These are phyloP conservation scores for Pugionium cornutum DNA, from an alignment of 345 rosid species.

Conservation along the genomic window DNA sequence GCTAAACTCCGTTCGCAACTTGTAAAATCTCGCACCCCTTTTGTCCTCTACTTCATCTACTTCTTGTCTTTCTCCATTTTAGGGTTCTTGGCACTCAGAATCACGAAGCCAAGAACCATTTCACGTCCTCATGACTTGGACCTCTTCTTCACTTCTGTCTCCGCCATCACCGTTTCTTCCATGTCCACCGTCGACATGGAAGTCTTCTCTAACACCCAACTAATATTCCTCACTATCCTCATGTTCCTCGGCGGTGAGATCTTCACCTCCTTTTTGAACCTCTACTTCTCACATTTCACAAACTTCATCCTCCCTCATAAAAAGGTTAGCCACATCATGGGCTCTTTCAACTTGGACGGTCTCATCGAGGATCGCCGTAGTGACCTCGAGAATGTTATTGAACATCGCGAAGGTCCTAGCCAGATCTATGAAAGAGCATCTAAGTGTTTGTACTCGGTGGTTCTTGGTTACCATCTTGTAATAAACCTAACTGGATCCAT, in stretches of 20 bases:
- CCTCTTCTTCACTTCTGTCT: conserved; percentile 70
- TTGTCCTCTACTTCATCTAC: conserved; percentile 48
- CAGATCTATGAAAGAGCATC: conserved; percentile 27
- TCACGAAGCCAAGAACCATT: conserved; percentile 45
- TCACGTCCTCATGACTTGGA: conserved; percentile 48
- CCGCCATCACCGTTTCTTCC: conserved; percentile 65
- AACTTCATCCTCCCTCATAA: conserved; percentile 20
- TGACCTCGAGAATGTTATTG: conserved; percentile 13
- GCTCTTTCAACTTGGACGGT: conserved; percentile 2
- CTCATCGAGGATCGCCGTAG: neutral
- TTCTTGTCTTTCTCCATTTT: conserved; percentile 40
- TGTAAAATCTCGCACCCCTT: conserved; percentile 21
- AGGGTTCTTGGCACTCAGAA: conserved; percentile 47
- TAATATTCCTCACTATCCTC: conserved; percentile 51
- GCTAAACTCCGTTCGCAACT: conserved; percentile 21
- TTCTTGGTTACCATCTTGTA: conserved; percentile 46
- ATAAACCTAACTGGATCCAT: conserved; percentile 44
- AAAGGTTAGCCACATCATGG: conserved; percentile 18
- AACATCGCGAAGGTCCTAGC: neutral
- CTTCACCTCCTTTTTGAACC: conserved; percentile 56
- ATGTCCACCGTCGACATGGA: conserved; percentile 86
- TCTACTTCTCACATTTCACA: conserved; percentile 27
- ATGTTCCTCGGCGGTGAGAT: conserved; percentile 68
- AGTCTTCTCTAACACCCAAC: conserved; percentile 67
- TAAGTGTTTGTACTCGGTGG: conserved; percentile 44